Evolutionary conservation across 2,329 filamentous ascomycete species (phyloP), one percentile per base, ranked within the genome.

Genomic region (Niveomyces coronatus): DNA sequence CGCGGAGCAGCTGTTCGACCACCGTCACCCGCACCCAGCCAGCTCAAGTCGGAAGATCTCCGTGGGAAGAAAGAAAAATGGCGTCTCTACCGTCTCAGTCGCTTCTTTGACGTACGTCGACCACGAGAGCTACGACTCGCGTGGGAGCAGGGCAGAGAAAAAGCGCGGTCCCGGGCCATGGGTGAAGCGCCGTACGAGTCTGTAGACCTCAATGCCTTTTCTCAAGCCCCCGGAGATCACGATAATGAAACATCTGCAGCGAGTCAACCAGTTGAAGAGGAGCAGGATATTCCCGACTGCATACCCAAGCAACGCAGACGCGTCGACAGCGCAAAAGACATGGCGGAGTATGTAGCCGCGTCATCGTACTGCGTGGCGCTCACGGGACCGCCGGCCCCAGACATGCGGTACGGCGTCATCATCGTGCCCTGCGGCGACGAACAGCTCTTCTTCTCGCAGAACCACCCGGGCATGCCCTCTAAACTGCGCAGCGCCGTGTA

Each of bases 401-500:
- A 36, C 18, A 36, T 36, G 26, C 24, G 17, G 17, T 36, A 36
- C 9, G 34, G 34, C 17, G 9, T 36, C n/a, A 29, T 36, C 4
- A 36, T 36, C 11, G 34, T 36, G 17, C 34, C 34, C 4, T 30
- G n/a, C 14, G 34, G 34, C 8, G 24, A 36, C 9, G 34, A 36
- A 17, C 7, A 36, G 18, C 17, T 36, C 4, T 22, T 36, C 18
- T 16, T 36, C n/a, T 19, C n/a, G 4, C 24, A 30, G 22, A 11
- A 24, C 7, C 7, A 24, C 11, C 22, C 7, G 7, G 22, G 22
- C 22, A 24, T 24, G 22, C 7, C 22, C 11, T 24, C 22, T 24
- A 11, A 24, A 24, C 7, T 7, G 22, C 7, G 22, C 7, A 11
- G 7, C 11, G 11, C 22, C 11, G 22, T 24, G 11, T 11, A 7